Evolutionary conservation across 2,329 filamentous ascomycete species (phyloP).

Genomic region (Seiridium unicorne): DNA sequence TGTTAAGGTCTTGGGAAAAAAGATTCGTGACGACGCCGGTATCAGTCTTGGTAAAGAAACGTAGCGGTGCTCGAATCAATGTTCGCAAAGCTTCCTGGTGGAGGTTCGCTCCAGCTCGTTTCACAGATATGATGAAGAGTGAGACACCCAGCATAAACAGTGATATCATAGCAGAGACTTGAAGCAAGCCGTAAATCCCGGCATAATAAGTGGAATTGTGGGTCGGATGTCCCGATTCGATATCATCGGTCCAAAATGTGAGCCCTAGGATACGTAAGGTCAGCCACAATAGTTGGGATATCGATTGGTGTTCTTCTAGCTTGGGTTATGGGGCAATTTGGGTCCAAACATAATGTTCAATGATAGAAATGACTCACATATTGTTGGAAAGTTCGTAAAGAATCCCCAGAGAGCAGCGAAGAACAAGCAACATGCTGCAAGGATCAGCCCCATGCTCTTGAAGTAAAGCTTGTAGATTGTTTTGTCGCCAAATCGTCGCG

Average conservation of each 20-base stretch:
- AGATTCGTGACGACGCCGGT: constrained; percentile 33
- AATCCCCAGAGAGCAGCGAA: constrained; percentile 15
- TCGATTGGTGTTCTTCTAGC: background rate
- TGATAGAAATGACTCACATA: constrained; percentile 10
- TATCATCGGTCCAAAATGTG: constrained; percentile 20
- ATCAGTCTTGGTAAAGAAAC: constrained; percentile 33
- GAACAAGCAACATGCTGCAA: constrained; percentile 12
- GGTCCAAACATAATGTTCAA: background rate
- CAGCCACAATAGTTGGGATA: background rate
- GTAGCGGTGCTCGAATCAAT: constrained; percentile 15
- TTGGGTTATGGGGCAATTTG: background rate
- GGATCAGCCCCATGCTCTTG: constrained; percentile 17
- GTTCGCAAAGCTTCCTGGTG: constrained; percentile 2
- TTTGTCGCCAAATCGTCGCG: constrained; percentile 17
- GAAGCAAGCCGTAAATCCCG: constrained; percentile 21
- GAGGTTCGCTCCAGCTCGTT: constrained; percentile 11
- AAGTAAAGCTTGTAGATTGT: constrained; percentile 22
- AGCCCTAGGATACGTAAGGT: constrained; percentile 12
- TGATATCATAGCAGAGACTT: constrained; percentile 14
- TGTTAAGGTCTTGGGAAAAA: constrained; percentile 37
- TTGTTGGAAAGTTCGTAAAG: constrained; percentile 19
- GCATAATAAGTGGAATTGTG: constrained; percentile 22
- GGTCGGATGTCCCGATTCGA: constrained; percentile 7
- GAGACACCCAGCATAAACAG: constrained; percentile 14
- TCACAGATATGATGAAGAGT: constrained; percentile 13